Percentiles rank a stretch among this genome's conserved stretches.
phyloP scores from a whole-genome alignment of 2,329 filamentous ascomycete species.

The Fusarium sp. region DNA sequence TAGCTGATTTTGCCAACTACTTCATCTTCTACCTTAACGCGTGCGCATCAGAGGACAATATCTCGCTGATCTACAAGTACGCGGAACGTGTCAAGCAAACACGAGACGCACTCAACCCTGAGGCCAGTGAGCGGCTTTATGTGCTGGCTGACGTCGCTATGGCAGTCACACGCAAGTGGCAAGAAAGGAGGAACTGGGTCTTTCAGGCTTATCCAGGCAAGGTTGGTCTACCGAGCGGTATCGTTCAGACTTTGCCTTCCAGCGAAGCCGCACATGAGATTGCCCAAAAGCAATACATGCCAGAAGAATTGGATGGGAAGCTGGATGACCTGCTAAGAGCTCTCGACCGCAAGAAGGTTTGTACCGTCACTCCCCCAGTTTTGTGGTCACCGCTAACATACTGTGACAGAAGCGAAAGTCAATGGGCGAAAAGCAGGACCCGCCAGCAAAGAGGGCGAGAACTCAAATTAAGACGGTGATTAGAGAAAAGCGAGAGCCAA shows the following conservation, averaged over 20 bases:
- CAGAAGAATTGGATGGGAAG: slow-evolving; percentile 78
- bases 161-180: slow-evolving; percentile 83
- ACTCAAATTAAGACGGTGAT: slow-evolving; percentile 53
- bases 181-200: slow-evolving; percentile 85
- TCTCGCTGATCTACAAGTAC: slow-evolving; percentile 89
- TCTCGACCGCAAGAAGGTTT: slow-evolving; percentile 78
- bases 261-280: slow-evolving; percentile 86
- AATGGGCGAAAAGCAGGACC: slow-evolving; percentile 60
- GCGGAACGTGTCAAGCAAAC: slow-evolving; percentile 94
- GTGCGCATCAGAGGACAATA: slow-evolving; percentile 86
- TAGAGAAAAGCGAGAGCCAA: slow-evolving; percentile 52
- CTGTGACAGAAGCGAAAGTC: slow-evolving; percentile 67
- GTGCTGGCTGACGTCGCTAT: slow-evolving; percentile 89
- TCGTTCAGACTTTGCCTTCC: slow-evolving; percentile 80
- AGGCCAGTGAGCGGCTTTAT: slow-evolving; percentile 80
- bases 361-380: slow-evolving; percentile 16
- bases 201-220: slow-evolving; percentile 87
- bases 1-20: slow-evolving; percentile 87
- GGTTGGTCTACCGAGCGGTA: slow-evolving; percentile 79
- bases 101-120: slow-evolving; percentile 77
- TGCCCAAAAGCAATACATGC: slow-evolving; percentile 85
- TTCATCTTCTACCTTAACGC: slow-evolving; percentile 88
- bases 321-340: slow-evolving; percentile 75
- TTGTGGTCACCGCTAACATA: slow-evolving; percentile 39
- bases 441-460: slow-evolving; percentile 53